A percentile compares a stretch with the other conserved stretches of the same genome.
These are phyloP conservation scores for Fusarium nodosum DNA, from an alignment of 2,329 filamentous ascomycete genomes.

Conservation along the genomic window DNA sequence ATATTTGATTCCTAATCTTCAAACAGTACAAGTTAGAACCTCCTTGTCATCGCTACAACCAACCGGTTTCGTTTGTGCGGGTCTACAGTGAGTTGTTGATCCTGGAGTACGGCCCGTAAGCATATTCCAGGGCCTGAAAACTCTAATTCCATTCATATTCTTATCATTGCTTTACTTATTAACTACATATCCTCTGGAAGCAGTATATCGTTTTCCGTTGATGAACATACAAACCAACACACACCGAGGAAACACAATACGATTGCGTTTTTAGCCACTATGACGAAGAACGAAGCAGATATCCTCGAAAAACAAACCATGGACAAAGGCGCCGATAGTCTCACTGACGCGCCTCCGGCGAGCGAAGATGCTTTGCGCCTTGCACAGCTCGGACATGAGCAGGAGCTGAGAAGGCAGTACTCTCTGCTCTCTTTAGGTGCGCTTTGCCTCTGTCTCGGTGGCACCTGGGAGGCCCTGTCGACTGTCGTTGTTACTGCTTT, in stretches of 20 bases:
- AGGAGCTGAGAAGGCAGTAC: constrained; percentile 54
- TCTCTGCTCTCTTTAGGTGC: constrained; percentile 60
- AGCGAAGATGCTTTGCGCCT: constrained; percentile 43
- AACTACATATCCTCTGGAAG: not conserved
- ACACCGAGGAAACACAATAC: not conserved
- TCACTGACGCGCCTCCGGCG: not conserved
- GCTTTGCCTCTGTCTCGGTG: constrained; percentile 64
- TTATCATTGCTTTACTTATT: not conserved
- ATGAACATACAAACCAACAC: not conserved
- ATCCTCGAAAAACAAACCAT: not conserved
- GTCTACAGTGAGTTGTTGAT: not conserved
- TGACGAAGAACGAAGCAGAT: not conserved
- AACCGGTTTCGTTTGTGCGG: not conserved
- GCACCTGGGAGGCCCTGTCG: constrained; percentile 64
- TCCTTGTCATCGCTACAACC: not conserved
- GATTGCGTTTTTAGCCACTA: not conserved
- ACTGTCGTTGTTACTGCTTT: constrained; percentile 61
- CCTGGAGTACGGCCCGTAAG: not conserved
- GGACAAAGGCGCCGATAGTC: constrained; percentile 18
- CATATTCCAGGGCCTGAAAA: not conserved
- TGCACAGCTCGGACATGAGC: constrained; percentile 49
- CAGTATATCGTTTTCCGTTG: not conserved
- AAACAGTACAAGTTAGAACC: not conserved
- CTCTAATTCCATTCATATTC: not conserved
- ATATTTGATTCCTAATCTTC: not conserved